These are phyloP conservation scores for Mrakia hoshinonis DNA, from an alignment of 768 basidiomycete species.

Conservation along the genomic window DNA sequence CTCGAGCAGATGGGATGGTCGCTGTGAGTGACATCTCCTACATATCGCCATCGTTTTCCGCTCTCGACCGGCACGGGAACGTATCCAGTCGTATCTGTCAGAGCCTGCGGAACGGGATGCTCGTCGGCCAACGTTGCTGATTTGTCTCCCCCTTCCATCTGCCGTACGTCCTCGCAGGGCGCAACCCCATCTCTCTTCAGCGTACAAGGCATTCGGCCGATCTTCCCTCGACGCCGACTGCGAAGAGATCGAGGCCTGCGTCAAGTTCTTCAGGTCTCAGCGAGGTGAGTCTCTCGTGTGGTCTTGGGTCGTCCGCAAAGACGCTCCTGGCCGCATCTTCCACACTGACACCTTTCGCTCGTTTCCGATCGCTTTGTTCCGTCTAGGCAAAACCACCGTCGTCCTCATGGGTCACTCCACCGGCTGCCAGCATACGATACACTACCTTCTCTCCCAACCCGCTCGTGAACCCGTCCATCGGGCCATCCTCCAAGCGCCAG, in stretches of 20 bases:
- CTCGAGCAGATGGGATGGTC: constrained; percentile 18
- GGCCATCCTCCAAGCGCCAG: constrained; percentile 27
- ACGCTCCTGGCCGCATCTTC: no score
- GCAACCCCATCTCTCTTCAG: constrained; percentile 20
- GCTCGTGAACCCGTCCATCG: background rate
- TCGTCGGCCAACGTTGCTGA: background rate
- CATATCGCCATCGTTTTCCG: background rate
- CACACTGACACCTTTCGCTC: no score
- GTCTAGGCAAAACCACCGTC: background rate
- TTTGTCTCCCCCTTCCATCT: background rate
- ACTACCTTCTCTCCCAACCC: constrained; percentile 10
- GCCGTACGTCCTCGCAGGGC: constrained; percentile 10
- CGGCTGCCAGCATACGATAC: constrained; percentile 28
- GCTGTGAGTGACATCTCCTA: constrained; percentile 12
- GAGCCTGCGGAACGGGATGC: no score
- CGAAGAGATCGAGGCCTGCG: constrained; percentile 3
- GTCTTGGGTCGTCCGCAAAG: no score
- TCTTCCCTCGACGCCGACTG: constrained; percentile 12
- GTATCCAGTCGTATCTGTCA: no score
- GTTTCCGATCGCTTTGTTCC: background rate
- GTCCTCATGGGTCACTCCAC: constrained; percentile 24
- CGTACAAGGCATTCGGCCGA: constrained; percentile 20
- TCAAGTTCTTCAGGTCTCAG: constrained; percentile 11
- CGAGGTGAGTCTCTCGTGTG: background rate
- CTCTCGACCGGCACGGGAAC: no score